A percentile compares a stretch with the other conserved stretches of the same genome.
phyloP scores from a whole-genome alignment of 2,329 filamentous ascomycete genomes.

The Ophiostoma tasmaniense region DNA sequence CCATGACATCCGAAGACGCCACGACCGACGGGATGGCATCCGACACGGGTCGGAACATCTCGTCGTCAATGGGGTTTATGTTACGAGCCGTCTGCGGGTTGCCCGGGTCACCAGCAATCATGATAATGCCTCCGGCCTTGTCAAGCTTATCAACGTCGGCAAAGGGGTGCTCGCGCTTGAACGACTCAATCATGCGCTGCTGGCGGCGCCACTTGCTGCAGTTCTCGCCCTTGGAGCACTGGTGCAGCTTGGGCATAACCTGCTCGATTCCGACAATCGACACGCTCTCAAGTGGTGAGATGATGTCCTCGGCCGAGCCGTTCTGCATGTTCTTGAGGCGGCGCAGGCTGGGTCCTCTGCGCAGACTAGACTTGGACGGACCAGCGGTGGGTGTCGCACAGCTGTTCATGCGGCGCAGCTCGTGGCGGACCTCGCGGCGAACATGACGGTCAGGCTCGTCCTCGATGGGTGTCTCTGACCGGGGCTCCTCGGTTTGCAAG shows the following conservation, averaged over 20 bases:
- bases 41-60: constrained; percentile 57
- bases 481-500: constrained; percentile 42
- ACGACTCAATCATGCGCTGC: constrained; percentile 65
- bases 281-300: constrained; percentile 73
- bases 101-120: constrained; percentile 70
- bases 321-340: constrained; percentile 25
- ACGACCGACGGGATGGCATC: constrained; percentile 74
- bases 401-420: constrained; percentile 28
- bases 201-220: constrained; percentile 77
- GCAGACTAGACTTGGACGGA: constrained; percentile 26
- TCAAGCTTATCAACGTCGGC: constrained; percentile 49
- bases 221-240: constrained; percentile 77
- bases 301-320: constrained; percentile 54
- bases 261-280: constrained; percentile 92
- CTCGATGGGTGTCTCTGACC: constrained; percentile 53
- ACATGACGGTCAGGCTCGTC: constrained; percentile 47
- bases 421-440: constrained; percentile 39
- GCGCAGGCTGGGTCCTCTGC: constrained; percentile 34
- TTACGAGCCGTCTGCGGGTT: constrained; percentile 59
- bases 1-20: constrained; percentile 84
- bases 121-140: constrained; percentile 51
- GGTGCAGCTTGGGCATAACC: constrained; percentile 73
- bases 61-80: constrained; percentile 40
- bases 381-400: constrained; percentile 16
- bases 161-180: constrained; percentile 68